Percentiles rank a stretch among this genome's conserved stretches.
Evolutionary conservation across 2,329 filamentous ascomycete genomes (phyloP).

Genomic region (Penicillium oxalicum): DNA sequence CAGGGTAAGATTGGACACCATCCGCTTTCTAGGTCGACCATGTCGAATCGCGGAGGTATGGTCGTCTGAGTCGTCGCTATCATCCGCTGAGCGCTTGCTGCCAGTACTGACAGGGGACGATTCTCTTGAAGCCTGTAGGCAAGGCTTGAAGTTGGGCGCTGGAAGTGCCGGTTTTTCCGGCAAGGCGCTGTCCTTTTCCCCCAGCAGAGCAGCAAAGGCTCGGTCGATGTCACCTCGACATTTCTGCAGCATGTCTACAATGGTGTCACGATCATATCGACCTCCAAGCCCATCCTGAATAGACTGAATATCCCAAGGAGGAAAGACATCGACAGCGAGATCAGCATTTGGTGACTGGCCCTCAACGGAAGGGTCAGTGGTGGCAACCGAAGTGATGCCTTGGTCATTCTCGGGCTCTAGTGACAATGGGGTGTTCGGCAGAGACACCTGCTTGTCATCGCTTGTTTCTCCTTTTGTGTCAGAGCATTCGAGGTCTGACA

Average conservation of each 20-base stretch:
- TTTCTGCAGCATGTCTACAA: conserved; percentile 49
- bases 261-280: conserved; percentile 45
- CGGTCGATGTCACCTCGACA: conserved; percentile 50
- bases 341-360: conserved; percentile 3
- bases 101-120: conserved; percentile 39
- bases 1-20: conserved; percentile 32
- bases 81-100: conserved; percentile 39
- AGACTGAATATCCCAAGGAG: conserved; percentile 52
- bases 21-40: conserved; percentile 25
- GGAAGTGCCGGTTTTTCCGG: conserved; percentile 19
- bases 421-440: background rate
- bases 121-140: conserved; percentile 35
- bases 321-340: conserved; percentile 36
- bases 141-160: conserved; percentile 26
- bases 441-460: background rate
- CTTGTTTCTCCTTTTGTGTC: background rate
- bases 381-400: background rate
- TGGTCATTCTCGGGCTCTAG: background rate
- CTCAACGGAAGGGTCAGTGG: conserved; percentile 13
- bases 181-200: conserved; percentile 33
- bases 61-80: conserved; percentile 35
- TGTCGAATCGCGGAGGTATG: conserved; percentile 26
- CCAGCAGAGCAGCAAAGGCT: conserved; percentile 49
- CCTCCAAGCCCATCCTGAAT: conserved; percentile 49
- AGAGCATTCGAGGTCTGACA: background rate